These are phyloP conservation scores for Nakazawaea ishiwadae DNA, from an alignment of 805 yeast species.

Conservation along the genomic window DNA sequence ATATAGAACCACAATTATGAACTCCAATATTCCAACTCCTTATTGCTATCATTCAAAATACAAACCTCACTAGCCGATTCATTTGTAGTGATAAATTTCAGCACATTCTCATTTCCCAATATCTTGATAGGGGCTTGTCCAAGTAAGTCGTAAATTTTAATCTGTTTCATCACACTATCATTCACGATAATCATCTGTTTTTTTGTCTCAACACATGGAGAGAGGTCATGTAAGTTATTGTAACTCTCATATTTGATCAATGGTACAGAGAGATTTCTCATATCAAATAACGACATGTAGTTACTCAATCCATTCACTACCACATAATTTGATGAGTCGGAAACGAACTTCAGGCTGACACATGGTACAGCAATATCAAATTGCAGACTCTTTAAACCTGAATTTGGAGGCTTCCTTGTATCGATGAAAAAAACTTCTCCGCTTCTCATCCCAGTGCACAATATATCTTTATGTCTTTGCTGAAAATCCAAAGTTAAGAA, in stretches of 20 bases:
- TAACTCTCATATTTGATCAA: background rate
- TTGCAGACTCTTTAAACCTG: background rate
- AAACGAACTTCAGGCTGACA: background rate
- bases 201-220: background rate
- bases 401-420: background rate
- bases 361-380: background rate
- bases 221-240: background rate
- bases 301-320: background rate
- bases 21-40: too few relatives aligned
- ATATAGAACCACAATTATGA: too few relatives aligned
- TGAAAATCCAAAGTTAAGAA: background rate
- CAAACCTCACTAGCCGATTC: too few relatives aligned
- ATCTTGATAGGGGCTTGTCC: background rate
- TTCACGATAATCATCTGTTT: background rate
- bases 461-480: background rate
- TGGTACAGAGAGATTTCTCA: background rate
- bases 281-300: background rate
- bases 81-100: too few relatives aligned
- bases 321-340: too few relatives aligned
- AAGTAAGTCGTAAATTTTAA: background rate
- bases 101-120: background rate
- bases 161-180: background rate
- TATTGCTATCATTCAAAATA: too few relatives aligned
- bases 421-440: background rate
- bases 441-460: background rate